Evolutionary conservation across 306 rosid genomes (phyloP).

Genomic region (Crotalaria pallida): DNA sequence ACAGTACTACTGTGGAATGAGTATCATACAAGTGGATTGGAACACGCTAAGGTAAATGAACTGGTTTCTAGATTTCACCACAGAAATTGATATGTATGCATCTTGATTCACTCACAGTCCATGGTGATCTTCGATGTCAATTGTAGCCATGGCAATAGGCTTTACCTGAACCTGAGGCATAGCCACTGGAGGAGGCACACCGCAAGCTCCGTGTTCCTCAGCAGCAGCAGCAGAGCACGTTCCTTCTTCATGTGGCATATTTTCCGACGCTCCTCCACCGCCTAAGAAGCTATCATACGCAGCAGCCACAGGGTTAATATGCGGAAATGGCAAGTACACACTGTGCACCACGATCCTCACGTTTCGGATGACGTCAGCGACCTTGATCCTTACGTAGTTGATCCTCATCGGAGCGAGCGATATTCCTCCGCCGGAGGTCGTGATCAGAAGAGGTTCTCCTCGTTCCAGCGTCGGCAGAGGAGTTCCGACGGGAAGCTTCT

Average conservation of each 20-base stretch:
- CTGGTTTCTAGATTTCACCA: slow-evolving; percentile 7
- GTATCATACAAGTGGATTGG: neutral
- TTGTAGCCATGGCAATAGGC: slow-evolving; percentile 20
- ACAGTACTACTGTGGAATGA: neutral
- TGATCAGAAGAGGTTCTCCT: slow-evolving; percentile 47
- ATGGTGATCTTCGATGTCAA: slow-evolving; percentile 68
- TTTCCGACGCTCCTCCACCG: slow-evolving; percentile 26
- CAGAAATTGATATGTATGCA: neutral
- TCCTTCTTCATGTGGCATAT: slow-evolving; percentile 15
- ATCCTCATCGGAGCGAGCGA: slow-evolving; percentile 47
- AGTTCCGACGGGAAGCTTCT: slow-evolving; percentile 58
- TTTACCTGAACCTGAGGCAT: slow-evolving; percentile 37
- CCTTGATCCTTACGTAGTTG: slow-evolving; percentile 57
- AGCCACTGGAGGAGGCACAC: slow-evolving; percentile 26
- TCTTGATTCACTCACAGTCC: slow-evolving; percentile 31
- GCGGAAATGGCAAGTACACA: slow-evolving; percentile 65
- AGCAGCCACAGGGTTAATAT: slow-evolving; percentile 40
- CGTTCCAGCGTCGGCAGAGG: slow-evolving; percentile 49
- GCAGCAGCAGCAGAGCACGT: slow-evolving; percentile 28
- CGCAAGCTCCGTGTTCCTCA: slow-evolving; percentile 36
- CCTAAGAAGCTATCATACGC: slow-evolving; percentile 39
- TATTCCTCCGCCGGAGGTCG: slow-evolving; percentile 42
- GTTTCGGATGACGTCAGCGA: slow-evolving; percentile 51
- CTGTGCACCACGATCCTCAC: slow-evolving; percentile 56
- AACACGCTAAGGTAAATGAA: neutral